These are phyloP conservation scores for Schizopora paradoxa DNA, from an alignment of 1,284 basidiomycete species.

Conservation along the genomic window DNA sequence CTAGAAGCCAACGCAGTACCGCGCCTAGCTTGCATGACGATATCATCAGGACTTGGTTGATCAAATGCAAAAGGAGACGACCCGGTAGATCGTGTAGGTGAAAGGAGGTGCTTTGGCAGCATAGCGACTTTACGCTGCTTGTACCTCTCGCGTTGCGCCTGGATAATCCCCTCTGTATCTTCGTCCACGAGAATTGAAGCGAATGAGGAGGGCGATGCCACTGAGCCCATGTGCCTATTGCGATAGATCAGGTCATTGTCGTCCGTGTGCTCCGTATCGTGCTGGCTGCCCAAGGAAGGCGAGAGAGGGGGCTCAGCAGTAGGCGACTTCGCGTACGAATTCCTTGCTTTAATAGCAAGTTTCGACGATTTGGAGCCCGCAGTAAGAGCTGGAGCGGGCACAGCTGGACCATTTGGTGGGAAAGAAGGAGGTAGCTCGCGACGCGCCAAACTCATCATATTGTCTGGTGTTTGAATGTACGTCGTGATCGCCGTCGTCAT, in stretches of 20 bases:
- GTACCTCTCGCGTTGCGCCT: slow-evolving; percentile 17
- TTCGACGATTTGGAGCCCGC: slow-evolving; percentile 56
- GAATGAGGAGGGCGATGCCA: slow-evolving; percentile 72
- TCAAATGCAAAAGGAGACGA: slow-evolving; percentile 60
- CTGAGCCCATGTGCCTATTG: slow-evolving; percentile 39
- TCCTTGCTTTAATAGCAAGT: slow-evolving; percentile 62
- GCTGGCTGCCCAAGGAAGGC: slow-evolving; percentile 34
- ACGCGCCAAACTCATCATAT: slow-evolving; percentile 31
- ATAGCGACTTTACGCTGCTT: slow-evolving; percentile 17
- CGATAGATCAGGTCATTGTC: slow-evolving; percentile 7
- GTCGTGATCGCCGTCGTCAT: slow-evolving; percentile 78
- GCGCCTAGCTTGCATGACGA: slow-evolving; percentile 72
- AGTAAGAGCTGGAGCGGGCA: slow-evolving; percentile 22
- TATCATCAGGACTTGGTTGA: slow-evolving; percentile 83
- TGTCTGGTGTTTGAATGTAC: slow-evolving; percentile 60
- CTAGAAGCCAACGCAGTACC: slow-evolving; percentile 63
- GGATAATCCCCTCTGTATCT: slow-evolving; percentile 22
- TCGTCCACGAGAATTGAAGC: slow-evolving; percentile 66
- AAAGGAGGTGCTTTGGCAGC: slow-evolving; percentile 16
- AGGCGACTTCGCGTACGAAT: slow-evolving; percentile 29
- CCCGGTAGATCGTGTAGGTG: slow-evolving; percentile 7
- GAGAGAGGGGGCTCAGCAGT: slow-evolving; percentile 29
- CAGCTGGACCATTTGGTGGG: slow-evolving; percentile 15
- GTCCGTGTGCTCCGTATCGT: slow-evolving; percentile 8
- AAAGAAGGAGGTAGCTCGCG: slow-evolving; percentile 24